Evolutionary conservation across 2,329 filamentous ascomycete genomes (phyloP).

Genomic region (Chaetomium olivaceum): DNA sequence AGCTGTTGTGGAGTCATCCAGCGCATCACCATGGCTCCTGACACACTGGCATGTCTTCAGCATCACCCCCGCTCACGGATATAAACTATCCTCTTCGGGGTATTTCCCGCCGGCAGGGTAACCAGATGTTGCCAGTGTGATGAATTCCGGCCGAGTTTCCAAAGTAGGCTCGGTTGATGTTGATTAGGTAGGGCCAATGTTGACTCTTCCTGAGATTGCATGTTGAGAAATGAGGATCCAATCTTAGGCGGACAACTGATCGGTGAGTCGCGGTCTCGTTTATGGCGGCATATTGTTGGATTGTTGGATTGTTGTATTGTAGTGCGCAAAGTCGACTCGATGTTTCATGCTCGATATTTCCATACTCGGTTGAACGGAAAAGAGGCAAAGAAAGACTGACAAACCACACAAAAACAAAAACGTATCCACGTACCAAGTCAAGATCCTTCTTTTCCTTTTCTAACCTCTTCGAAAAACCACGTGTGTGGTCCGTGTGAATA

Average conservation of each 20-base stretch:
- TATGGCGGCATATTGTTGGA: background rate
- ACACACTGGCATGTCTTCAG: slow-evolving; percentile 1
- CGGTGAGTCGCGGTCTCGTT: background rate
- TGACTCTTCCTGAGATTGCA: background rate
- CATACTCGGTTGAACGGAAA: background rate
- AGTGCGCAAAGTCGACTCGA: background rate
- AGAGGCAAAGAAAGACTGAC: background rate
- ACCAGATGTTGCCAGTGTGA: background rate
- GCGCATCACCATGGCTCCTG: slow-evolving; percentile 23
- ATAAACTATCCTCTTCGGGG: background rate
- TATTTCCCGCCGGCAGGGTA: background rate
- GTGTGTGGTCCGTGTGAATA: background rate
- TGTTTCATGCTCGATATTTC: background rate
- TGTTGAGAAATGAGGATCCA: background rate
- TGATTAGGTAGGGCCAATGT: background rate
- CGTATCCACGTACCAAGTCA: background rate
- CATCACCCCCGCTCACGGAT: background rate
- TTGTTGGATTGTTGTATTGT: background rate
- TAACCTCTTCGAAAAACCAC: background rate
- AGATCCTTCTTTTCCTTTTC: background rate
- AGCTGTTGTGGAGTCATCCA: slow-evolving; percentile 22
- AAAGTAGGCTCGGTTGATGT: background rate
- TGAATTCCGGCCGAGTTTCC: background rate
- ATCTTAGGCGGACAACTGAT: background rate
- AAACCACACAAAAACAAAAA: background rate